Base-by-base conservation (phyloP, 2,329 filamentous ascomycete species). In the Curvularia spicifera region DNA sequence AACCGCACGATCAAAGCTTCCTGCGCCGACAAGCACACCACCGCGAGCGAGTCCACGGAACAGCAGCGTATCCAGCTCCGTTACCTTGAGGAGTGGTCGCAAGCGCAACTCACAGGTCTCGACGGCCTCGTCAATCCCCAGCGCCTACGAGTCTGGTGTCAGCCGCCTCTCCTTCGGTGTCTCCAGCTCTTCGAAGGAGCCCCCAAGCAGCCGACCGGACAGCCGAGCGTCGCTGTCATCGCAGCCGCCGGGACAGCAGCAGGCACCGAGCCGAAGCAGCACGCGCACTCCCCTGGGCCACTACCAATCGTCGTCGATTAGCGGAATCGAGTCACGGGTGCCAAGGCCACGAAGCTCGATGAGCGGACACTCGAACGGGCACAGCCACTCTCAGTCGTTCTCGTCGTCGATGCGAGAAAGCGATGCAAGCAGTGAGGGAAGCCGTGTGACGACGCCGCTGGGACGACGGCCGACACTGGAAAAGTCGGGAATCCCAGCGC, bases 1-100 rank as follows among this genome's bases (percentile, higher is more conserved):
- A 60, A 92, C 89, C 24, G 95, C 90, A 18, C 88, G 93, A 67
- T 97, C 94, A 39, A 97, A 95, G 78, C 85, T 99, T 20, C 95
- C 95, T 2, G 91, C 90, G 1, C 91, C 93, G 2, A 84, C 87
- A 7, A 84, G 82, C 53, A 95, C 90, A 0, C 93, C 93, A 4
- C 92, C 93, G 18, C 87, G 89, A 47, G 84, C 85, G 4, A 96
- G 93, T n/a, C 92, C 93, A 22, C 86, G 91, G 48, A 82, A 79
- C 57, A 80, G 79, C 48, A 84, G 56, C 35, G 51, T 88, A 48
- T 81, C 85, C 4, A 80, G 80, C 2, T 84, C 81, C 0, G 80
- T 88, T 37, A 87, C 86, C 0, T 76, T 87, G 54, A 87, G 91
- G 51, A 88, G 87, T 69, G 85, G 86, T 64, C 91, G 78, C 61